phyloP scores from a whole-genome alignment of 345 rosid species.

The Ceriops tagal region DNA sequence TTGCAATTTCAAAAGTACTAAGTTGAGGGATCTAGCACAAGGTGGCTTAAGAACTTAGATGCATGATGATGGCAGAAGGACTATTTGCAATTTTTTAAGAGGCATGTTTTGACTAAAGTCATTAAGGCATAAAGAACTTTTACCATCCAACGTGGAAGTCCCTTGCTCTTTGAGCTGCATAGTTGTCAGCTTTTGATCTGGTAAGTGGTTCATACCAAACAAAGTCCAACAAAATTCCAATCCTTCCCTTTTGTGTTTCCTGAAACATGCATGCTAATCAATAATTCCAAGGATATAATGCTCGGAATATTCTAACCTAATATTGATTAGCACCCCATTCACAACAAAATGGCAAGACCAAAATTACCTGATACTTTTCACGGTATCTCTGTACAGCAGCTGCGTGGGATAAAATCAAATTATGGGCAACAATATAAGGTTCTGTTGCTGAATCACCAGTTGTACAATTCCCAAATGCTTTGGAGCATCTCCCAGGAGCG shows the following conservation, averaged over 20 bases:
- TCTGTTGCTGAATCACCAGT: conserved; percentile 83
- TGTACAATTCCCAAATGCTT: conserved; percentile 77
- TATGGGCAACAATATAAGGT: conserved; percentile 84
- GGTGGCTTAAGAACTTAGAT: too few species aligned
- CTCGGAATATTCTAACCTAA: not conserved
- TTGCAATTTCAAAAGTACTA: too few species aligned
- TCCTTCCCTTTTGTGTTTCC: conserved; percentile 80
- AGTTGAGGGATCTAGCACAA: too few species aligned
- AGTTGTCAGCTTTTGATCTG: conserved; percentile 71
- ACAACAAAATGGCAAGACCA: not conserved
- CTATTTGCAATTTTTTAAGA: too few species aligned
- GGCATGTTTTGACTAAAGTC: too few species aligned
- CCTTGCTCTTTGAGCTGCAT: conserved; percentile 93
- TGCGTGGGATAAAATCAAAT: conserved; percentile 78
- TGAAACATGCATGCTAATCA: conserved; percentile 13
- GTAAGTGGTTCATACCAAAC: conserved; percentile 98
- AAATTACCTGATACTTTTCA: conserved; percentile 51
- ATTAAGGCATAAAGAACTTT: not conserved
- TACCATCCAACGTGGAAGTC: conserved; percentile 98
- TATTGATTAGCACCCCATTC: conserved; percentile 1
- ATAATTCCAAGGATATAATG: not conserved
- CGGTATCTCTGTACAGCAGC: conserved; percentile 83
- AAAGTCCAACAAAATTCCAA: conserved; percentile 83
- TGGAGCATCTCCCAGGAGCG: conserved; percentile 87
- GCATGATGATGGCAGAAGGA: too few species aligned